Evolutionary conservation across 305 asterid genomes (phyloP).

Genomic region (Striga hermonthica): DNA sequence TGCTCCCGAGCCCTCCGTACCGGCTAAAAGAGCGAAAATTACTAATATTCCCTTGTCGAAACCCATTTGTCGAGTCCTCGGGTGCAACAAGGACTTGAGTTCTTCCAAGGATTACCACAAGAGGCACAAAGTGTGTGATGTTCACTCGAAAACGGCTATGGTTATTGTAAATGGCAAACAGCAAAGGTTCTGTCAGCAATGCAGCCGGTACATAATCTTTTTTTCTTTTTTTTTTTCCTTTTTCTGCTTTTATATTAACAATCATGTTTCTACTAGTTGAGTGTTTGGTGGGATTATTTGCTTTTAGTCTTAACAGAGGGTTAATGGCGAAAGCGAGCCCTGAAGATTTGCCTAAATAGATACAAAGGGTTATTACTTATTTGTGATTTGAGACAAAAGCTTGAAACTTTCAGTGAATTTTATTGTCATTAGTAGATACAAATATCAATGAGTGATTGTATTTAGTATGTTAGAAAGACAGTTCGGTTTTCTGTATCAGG

Average conservation of each 20-base stretch:
- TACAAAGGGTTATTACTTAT: too few species aligned
- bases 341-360: too few species aligned
- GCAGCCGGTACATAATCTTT: slow-evolving; percentile 57
- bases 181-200: slow-evolving; percentile 88
- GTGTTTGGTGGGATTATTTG: too few species aligned
- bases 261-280: too few species aligned
- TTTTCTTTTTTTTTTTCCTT: background rate
- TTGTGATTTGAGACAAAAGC: too few species aligned
- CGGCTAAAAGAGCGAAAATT: slow-evolving; percentile 38
- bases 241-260: background rate
- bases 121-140: slow-evolving; percentile 71
- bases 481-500: too few species aligned
- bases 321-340: too few species aligned
- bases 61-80: slow-evolving; percentile 70
- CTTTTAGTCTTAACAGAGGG: too few species aligned
- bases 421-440: too few species aligned
- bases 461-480: too few species aligned
- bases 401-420: too few species aligned
- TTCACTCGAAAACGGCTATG: slow-evolving; percentile 65
- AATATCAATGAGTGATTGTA: too few species aligned
- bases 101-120: slow-evolving; percentile 63
- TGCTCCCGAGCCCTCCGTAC: slow-evolving; percentile 21
- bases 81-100: slow-evolving; percentile 60
- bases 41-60: slow-evolving; percentile 32
- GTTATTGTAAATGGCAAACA: slow-evolving; percentile 58